Evolutionary conservation across 2,329 filamentous ascomycete genomes (phyloP), one percentile per base, ranked within the genome.

Genomic region (Raffaelea arxii): DNA sequence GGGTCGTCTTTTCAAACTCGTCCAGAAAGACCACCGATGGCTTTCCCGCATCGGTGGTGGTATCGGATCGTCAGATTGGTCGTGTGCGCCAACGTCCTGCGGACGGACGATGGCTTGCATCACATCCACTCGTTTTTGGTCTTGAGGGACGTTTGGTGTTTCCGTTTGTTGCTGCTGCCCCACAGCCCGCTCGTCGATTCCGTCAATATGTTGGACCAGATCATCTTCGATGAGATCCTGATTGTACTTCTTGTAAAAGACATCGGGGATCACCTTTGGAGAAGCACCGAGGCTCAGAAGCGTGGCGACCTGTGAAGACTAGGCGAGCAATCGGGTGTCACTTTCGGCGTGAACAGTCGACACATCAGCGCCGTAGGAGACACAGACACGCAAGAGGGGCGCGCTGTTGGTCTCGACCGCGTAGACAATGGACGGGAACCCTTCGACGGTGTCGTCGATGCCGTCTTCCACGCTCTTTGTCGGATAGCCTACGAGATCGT

Each of bases 201-300:
- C 41, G 11, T 39, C 41, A 14, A 40, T 25, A 11, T 44, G 5
- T 7, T 14, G 22, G 12, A 44, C n/a, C 25, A 43, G 25, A n/a
- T 43, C 41, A 7, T 35, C 41, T 18, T 48, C 39, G 3, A 23
- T 21, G 14, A 46, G 40, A 25, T 50, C 27, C 14, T 41, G 40
- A 16, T 46, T 44, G 43, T 38, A 50, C 12, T 25, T 25, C 27
- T n/a, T n/a, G 19, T 50, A 50, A 11, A 50, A 50, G 3, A 7
- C 23, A 2, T 46, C 43, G 2, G 49, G 49, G 19, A 50, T 48
- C 7, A 25, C 40, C 24, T 19, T 43, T 1, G 49, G 43, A 4
- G 49, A 44, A 10, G 49, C 49, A 6, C 49, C 49, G 6, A 50
- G 46, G 25, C 49, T 48, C 5, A 50, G 43, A n/a, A 50, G 46